Conservation (phyloP, 2,329 filamentous ascomycete genomes). For the Polychaeton citri region DNA sequence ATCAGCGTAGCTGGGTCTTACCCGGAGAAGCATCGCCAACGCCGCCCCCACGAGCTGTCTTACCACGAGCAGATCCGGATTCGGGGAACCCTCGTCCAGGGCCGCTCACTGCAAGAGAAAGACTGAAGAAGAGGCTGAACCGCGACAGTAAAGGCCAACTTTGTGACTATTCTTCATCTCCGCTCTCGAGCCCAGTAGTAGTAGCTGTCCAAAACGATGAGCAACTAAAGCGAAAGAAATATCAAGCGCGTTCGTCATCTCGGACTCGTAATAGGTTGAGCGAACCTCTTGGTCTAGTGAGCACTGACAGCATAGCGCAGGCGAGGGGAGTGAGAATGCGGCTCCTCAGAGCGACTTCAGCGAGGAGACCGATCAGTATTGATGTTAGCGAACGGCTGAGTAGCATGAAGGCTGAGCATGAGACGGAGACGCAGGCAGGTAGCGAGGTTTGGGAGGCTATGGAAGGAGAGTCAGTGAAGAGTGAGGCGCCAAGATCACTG, state of each 20-base stretch:
- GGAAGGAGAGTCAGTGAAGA: constrained; percentile 8
- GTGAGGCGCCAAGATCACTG: constrained; percentile 8
- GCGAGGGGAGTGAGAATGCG: constrained; percentile 5
- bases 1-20: constrained; percentile 18
- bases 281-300: constrained; percentile 14
- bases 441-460: constrained; percentile 8
- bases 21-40: constrained; percentile 22
- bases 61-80: background rate
- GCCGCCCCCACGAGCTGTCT: constrained; percentile 10
- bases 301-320: constrained; percentile 17
- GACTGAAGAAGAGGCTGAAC: constrained; percentile 2
- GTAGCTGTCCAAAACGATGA: too few species aligned
- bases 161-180: constrained; percentile 11
- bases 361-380: constrained; percentile 11
- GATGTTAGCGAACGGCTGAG: constrained; percentile 15
- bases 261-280: too few species aligned
- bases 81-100: constrained; percentile 1
- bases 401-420: constrained; percentile 15
- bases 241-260: too few species aligned
- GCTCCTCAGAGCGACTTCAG: constrained; percentile 9
- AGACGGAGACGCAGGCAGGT: constrained; percentile 7
- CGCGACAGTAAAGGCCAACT: constrained; percentile 8
- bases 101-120: background rate
- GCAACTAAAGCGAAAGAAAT: too few species aligned
- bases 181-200: constrained; percentile 10